Base-by-base conservation (phyloP, 495 filamentous ascomycete species). In the Xylaria palmicola region DNA sequence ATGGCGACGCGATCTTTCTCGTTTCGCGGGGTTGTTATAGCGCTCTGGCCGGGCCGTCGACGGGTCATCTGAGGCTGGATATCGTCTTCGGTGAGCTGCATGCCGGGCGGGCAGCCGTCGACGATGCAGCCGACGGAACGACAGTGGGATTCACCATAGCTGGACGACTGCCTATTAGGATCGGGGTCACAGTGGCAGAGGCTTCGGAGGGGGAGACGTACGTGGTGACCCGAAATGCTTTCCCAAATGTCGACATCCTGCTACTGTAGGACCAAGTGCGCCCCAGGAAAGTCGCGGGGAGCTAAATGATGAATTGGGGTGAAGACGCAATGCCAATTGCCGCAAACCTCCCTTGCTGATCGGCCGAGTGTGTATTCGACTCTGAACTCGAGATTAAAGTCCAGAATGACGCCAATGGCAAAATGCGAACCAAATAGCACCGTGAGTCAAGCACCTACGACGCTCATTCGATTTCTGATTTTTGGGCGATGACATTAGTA, bases 11-110 rank as follows among this genome's bases (percentile, higher is more conserved):
- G 75, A 75, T 98, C 94, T 72, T 93, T 93, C 75, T 98, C 94
- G 69, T 98, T 84, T 37, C 94, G 86, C 36, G 95, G 94, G 29
- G 94, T 98, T 4, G 92, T 93, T 65, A 98, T 85, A 43, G 85
- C 87, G 67, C 86, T 91, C 75, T 98, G 95, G 40, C 94, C 94
- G 10, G 94, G 94, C 41, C 94, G 84, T 60, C 94, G 82, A 60
- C 95, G 87, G 29, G 88, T 95, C 85, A 98, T 88, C 75, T 97
- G 94, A 41, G 91, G 90, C 76, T 98, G 94, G 69, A 98, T 94
- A 72, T 97, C 92, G 59, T 79, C 82, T 75, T 96, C 93, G 50
- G 88, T 90, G 71, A 98, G 85, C 64, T 88, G 78, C 83, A 98
- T 89, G 63, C 93, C 92, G 0, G 94, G 92, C 7, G 94, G 94